Evolutionary conservation across 805 yeast genomes (phyloP).

Genomic region (Huiozyma naganishii): DNA sequence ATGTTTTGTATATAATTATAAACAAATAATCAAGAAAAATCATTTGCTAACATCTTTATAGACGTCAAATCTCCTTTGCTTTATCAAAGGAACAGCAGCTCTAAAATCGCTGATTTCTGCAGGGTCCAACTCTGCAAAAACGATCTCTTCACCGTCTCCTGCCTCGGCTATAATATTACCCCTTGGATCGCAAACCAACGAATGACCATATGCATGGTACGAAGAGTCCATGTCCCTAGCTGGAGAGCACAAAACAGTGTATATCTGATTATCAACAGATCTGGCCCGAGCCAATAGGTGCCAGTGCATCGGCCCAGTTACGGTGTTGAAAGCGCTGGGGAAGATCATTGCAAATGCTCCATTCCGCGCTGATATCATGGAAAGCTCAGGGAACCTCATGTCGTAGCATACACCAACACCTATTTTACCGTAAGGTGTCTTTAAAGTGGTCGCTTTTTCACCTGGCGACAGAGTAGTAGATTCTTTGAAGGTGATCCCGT

Average conservation of each 20-base stretch:
- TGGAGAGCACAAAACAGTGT: constrained; percentile 75
- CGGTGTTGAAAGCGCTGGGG: constrained; percentile 79
- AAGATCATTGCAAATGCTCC: constrained; percentile 67
- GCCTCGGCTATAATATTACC: constrained; percentile 60
- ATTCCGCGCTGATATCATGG: constrained; percentile 55
- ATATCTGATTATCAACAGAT: constrained; percentile 66
- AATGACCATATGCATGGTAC: constrained; percentile 61
- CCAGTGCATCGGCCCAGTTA: constrained; percentile 81
- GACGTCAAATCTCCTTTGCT: constrained; percentile 64
- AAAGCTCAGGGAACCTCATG: constrained; percentile 70
- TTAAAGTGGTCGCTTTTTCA: constrained; percentile 58
- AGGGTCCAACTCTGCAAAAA: constrained; percentile 65
- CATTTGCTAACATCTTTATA: constrained; percentile 24
- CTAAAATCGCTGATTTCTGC: constrained; percentile 47
- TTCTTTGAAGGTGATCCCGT: constrained; percentile 82
- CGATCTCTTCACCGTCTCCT: constrained; percentile 66
- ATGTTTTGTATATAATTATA: too few relatives aligned
- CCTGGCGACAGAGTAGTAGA: constrained; percentile 70
- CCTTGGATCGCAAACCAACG: constrained; percentile 51
- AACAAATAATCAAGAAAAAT: too few relatives aligned
- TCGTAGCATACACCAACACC: constrained; percentile 87
- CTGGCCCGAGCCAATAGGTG: constrained; percentile 61
- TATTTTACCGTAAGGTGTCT: constrained; percentile 27
- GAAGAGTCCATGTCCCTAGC: constrained; percentile 57
- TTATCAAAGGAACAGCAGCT: constrained; percentile 53